phyloP scores from a whole-genome alignment of 2,329 filamentous ascomycete species.

The Ceratocystis cubensis region DNA sequence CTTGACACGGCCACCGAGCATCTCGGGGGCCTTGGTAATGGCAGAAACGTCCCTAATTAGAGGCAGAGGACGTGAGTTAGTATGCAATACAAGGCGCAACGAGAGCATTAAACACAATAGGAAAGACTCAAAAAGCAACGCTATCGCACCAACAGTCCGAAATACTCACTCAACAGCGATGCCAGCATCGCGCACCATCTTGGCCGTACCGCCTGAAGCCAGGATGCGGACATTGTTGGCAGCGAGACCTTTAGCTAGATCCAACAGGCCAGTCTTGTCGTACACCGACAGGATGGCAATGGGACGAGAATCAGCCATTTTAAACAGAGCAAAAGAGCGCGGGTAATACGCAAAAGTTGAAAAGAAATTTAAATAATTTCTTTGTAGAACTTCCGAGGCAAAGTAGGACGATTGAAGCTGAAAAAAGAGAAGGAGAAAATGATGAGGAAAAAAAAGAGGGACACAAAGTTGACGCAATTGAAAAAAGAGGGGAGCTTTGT shows the following conservation, averaged over 20 bases:
- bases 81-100: background rate
- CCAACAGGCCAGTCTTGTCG: conserved; percentile 91
- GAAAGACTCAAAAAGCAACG: background rate
- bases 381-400: conserved; percentile 19
- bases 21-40: conserved; percentile 93
- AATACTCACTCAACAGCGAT: conserved; percentile 77
- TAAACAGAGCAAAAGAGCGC: conserved; percentile 18
- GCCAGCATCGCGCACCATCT: conserved; percentile 90
- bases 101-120: background rate
- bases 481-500: conserved; percentile 3
- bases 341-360: no score
- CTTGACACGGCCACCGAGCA: conserved; percentile 77
- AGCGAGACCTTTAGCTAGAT: conserved; percentile 80
- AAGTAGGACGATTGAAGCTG: conserved; percentile 18
- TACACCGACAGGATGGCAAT: conserved; percentile 94
- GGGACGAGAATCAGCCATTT: conserved; percentile 37
- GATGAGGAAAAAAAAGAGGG: background rate
- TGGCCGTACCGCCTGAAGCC: conserved; percentile 88
- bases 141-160: background rate
- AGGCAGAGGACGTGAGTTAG: conserved; percentile 6
- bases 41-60: conserved; percentile 73
- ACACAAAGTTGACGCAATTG: conserved; percentile 8
- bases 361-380: background rate
- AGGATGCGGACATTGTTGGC: conserved; percentile 85
- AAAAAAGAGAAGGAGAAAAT: conserved; percentile 12